Conservation (phyloP, 345 rosid genomes). For the Combretum micranthum region DNA sequence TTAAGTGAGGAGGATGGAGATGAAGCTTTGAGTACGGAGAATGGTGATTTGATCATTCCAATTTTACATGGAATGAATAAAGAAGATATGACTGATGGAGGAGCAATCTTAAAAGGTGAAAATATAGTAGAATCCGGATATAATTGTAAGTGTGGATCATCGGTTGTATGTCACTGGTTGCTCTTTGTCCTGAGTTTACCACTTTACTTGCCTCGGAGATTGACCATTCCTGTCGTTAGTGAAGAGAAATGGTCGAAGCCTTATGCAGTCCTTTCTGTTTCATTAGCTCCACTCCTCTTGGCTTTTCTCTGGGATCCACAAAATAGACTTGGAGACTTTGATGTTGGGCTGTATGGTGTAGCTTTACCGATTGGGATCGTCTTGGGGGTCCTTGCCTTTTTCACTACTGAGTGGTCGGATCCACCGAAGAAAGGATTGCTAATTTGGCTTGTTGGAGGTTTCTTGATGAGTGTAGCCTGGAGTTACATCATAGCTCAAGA, state of each 20-base stretch:
- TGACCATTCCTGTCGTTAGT: conserved; percentile 71
- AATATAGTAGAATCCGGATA: conserved; percentile 13
- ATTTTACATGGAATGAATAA: conserved; percentile 24
- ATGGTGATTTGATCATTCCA: conserved; percentile 24
- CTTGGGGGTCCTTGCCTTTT: conserved; percentile 46
- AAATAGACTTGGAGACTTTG: conserved; percentile 13
- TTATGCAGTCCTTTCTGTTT: conserved; percentile 50
- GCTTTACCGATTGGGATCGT: conserved; percentile 35
- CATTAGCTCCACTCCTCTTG: conserved; percentile 63
- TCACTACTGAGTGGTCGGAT: conserved; percentile 39
- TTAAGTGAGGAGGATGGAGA: conserved; percentile 7
- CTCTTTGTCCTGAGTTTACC: conserved; percentile 50
- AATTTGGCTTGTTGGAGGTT: conserved; percentile 79
- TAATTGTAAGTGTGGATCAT: conserved; percentile 16
- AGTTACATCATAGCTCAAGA: conserved; percentile 81
- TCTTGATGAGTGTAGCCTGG: conserved; percentile 86
- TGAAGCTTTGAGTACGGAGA: conserved; percentile 13
- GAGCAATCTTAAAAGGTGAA: conserved; percentile 20
- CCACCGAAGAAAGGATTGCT: conserved; percentile 60
- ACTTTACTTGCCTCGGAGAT: conserved; percentile 62
- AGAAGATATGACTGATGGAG: conserved; percentile 26
- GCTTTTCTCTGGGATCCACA: conserved; percentile 41
- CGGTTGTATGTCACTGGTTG: conserved; percentile 21
- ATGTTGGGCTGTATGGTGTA: conserved; percentile 27
- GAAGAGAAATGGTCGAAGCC: conserved; percentile 75